Conservation (phyloP, 495 filamentous ascomycete species). For the Cercophora scortea region DNA sequence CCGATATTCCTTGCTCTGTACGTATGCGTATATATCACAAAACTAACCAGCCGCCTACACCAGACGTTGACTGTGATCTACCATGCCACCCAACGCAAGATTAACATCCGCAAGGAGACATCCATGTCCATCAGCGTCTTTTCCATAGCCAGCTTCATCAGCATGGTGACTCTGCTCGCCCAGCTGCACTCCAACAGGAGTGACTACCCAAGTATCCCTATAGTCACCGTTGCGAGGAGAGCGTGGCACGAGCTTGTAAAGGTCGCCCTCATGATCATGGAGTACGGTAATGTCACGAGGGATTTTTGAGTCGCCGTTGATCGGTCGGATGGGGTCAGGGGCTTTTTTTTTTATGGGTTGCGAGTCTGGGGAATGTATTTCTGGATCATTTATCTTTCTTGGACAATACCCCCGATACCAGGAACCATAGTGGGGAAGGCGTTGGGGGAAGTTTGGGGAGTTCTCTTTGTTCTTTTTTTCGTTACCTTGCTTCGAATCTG, state of each 20-base stretch:
- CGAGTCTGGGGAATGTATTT: not conserved
- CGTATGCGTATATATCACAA: no score
- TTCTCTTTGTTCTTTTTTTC: no score
- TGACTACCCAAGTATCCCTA: slow-evolving; percentile 56
- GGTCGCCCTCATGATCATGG: slow-evolving; percentile 18
- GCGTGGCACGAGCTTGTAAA: slow-evolving; percentile 28
- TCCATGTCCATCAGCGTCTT: slow-evolving; percentile 70
- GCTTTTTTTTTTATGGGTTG: not conserved
- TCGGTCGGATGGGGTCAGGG: not conserved
- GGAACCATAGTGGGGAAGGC: not conserved
- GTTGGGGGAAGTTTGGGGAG: not conserved
- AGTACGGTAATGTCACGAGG: slow-evolving; percentile 20
- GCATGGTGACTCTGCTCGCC: slow-evolving; percentile 60
- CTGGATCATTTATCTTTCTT: not conserved
- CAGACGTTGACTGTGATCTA: slow-evolving; percentile 73
- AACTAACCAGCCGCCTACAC: not conserved
- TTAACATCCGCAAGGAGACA: slow-evolving; percentile 75
- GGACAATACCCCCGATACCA: not conserved
- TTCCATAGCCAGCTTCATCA: slow-evolving; percentile 66
- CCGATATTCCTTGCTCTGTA: no score
- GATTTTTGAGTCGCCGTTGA: slow-evolving; percentile 5
- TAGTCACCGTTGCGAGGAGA: slow-evolving; percentile 46
- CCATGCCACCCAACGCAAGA: slow-evolving; percentile 72
- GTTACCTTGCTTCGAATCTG: no score
- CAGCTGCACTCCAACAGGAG: slow-evolving; percentile 61